Conservation (phyloP, 257 asterid species). For the Gentiana dahurica region DNA sequence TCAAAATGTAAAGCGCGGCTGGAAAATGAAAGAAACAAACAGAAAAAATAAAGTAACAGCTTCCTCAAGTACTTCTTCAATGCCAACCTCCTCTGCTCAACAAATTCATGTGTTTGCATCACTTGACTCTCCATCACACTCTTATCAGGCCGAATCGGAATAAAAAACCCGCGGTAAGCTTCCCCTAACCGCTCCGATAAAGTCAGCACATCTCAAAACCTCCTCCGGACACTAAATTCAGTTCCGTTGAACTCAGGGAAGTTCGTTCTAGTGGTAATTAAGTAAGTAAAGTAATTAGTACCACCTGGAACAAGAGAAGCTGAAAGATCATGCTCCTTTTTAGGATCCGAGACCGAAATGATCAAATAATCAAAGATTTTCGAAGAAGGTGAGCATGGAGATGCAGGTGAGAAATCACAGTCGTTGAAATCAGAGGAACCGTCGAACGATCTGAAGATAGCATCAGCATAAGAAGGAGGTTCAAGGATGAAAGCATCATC, state of each 20-base stretch:
- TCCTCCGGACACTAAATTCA: constrained; percentile 57
- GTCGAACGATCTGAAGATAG: too few species aligned
- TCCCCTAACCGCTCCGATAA: constrained; percentile 82
- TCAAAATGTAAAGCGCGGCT: constrained; percentile 48
- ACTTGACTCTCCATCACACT: constrained; percentile 92
- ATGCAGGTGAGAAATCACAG: too few species aligned
- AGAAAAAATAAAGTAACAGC: constrained; percentile 10
- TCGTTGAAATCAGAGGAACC: too few species aligned
- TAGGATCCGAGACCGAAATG: constrained; percentile 71
- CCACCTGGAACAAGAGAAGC: constrained; percentile 80
- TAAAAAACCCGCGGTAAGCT: constrained; percentile 63
- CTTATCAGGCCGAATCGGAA: constrained; percentile 92
- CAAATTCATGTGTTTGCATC: constrained; percentile 94
- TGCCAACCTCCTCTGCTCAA: constrained; percentile 89
- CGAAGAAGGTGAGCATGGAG: constrained; percentile 19
- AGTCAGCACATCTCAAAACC: constrained; percentile 83
- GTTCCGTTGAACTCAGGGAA: constrained; percentile 51
- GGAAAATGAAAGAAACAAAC: too few species aligned
- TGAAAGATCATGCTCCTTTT: constrained; percentile 63
- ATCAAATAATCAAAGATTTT: constrained; percentile 46
- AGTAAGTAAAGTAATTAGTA: constrained; percentile 56
- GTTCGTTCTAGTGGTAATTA: constrained; percentile 68
- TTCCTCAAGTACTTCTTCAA: constrained; percentile 78
- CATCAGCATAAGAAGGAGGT: too few species aligned
- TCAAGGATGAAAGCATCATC: too few species aligned